Evolutionary conservation across 2,329 filamentous ascomycete genomes (phyloP).

Genomic region (Dissoconium aciculare): DNA sequence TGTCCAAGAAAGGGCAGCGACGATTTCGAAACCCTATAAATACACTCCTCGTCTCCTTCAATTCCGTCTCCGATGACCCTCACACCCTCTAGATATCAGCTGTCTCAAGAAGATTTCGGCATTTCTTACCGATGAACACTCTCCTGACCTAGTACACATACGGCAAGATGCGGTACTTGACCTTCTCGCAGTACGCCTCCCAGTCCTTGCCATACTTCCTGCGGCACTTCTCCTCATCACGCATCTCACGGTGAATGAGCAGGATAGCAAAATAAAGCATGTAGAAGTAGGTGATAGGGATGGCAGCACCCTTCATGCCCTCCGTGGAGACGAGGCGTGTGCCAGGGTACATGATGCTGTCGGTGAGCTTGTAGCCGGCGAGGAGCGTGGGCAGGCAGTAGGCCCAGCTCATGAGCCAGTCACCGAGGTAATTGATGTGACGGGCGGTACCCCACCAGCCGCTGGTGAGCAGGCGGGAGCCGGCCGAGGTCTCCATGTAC

Average conservation of each 20-base stretch:
- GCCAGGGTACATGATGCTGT: conserved; percentile 40
- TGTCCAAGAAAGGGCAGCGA: no score
- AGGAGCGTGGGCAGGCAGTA: conserved; percentile 77
- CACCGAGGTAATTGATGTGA: conserved; percentile 91
- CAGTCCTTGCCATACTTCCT: conserved; percentile 88
- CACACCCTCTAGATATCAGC: no score
- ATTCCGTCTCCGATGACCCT: no score
- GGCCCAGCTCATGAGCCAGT: conserved; percentile 88
- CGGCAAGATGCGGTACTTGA: conserved; percentile 69
- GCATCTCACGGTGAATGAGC: conserved; percentile 68
- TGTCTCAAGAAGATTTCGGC: no score
- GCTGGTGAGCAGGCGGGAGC: conserved; percentile 64
- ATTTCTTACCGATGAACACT: no score
- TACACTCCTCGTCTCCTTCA: no score
- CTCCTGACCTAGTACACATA: conserved; percentile 73
- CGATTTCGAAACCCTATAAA: no score
- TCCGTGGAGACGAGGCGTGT: conserved; percentile 43
- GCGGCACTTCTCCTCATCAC: conserved; percentile 82
- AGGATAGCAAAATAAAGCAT: conserved; percentile 80
- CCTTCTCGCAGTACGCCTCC: conserved; percentile 72
- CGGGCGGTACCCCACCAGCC: conserved; percentile 90
- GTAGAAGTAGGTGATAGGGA: conserved; percentile 88
- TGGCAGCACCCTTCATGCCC: conserved; percentile 65
- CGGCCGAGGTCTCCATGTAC: conserved; percentile 71
- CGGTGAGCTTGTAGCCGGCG: conserved; percentile 60